phyloP scores from a whole-genome alignment of 1,284 basidiomycete species.

The Anthracocystis setariae region DNA sequence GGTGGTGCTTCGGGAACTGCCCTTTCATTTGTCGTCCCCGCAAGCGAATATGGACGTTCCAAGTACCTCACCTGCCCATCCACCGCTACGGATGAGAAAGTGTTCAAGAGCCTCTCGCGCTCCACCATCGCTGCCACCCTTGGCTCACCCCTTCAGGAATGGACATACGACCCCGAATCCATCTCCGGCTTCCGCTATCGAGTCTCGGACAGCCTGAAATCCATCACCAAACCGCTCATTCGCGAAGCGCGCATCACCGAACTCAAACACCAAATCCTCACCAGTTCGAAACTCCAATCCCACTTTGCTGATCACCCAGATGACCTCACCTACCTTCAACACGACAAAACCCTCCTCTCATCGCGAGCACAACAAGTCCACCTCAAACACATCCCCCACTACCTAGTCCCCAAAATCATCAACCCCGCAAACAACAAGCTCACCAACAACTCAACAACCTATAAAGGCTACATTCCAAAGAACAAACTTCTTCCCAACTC shows the following conservation, averaged over 20 bases:
- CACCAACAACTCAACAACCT: not conserved
- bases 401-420: constrained; percentile 86
- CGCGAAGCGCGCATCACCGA: constrained; percentile 94
- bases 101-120: constrained; percentile 72
- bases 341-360: constrained; percentile 92
- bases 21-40: constrained; percentile 86
- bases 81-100: constrained; percentile 78
- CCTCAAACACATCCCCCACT: constrained; percentile 94
- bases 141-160: constrained; percentile 82
- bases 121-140: constrained; percentile 20
- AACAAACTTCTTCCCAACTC: no score
- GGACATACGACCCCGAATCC: constrained; percentile 80
- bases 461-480: constrained; percentile 37
- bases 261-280: constrained; percentile 90
- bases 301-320: constrained; percentile 98
- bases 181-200: constrained; percentile 94
- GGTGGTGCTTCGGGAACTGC: constrained; percentile 93
- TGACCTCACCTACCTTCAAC: constrained; percentile 89
- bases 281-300: constrained; percentile 92
- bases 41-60: constrained; percentile 77
- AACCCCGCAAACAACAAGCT: constrained; percentile 21
- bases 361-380: constrained; percentile 80
- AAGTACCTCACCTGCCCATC: constrained; percentile 71
- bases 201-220: constrained; percentile 93
- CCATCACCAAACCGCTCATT: constrained; percentile 85